Evolutionary conservation across 495 filamentous ascomycete genomes (phyloP).

Genomic region (Lasiosphaeria miniovina): DNA sequence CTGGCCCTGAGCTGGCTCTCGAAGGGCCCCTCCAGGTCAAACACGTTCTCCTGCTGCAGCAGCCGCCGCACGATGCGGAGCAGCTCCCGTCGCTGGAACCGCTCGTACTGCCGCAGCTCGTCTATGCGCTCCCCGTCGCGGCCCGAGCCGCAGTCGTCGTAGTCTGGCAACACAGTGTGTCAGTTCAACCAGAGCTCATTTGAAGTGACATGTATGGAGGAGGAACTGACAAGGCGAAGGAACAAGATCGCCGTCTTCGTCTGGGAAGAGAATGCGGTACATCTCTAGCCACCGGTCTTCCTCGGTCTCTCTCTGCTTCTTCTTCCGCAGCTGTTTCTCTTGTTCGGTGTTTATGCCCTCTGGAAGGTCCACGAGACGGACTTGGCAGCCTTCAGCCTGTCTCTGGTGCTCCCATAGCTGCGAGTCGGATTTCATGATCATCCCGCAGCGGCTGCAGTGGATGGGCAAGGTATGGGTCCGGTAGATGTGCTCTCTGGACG

Average conservation of each 20-base stretch:
- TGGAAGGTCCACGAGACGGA: conserved; percentile 1
- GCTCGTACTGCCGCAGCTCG: conserved; percentile 12
- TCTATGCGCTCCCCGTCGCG: not conserved
- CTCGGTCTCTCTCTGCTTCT: conserved; percentile 5
- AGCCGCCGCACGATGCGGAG: conserved; percentile 9
- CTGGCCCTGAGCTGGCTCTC: conserved; percentile 12
- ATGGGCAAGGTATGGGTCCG: conserved; percentile 10
- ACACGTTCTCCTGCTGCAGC: conserved; percentile 8
- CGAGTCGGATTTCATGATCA: not conserved
- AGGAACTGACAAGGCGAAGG: conserved; percentile 15
- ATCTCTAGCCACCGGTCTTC: conserved; percentile 15
- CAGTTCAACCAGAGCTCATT: not conserved
- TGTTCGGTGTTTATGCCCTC: conserved; percentile 13
- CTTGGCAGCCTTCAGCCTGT: conserved; percentile 2
- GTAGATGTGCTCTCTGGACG: conserved; percentile 15
- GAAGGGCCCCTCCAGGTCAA: conserved; percentile 2
- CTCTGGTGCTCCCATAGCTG: conserved; percentile 7
- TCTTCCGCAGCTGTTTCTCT: conserved; percentile 10
- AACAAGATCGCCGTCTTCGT: conserved; percentile 12
- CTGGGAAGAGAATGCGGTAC: conserved; percentile 20
- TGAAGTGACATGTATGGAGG: not conserved
- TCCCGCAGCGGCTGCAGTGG: conserved; percentile 9
- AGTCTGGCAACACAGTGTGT: not conserved
- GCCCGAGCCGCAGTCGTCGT: not conserved
- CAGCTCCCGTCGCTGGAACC: conserved; percentile 15